Percentiles rank a stretch among this genome's conserved stretches.
phyloP scores from a whole-genome alignment of 2,329 filamentous ascomycete species.

The Colletotrichum cordylinicola region DNA sequence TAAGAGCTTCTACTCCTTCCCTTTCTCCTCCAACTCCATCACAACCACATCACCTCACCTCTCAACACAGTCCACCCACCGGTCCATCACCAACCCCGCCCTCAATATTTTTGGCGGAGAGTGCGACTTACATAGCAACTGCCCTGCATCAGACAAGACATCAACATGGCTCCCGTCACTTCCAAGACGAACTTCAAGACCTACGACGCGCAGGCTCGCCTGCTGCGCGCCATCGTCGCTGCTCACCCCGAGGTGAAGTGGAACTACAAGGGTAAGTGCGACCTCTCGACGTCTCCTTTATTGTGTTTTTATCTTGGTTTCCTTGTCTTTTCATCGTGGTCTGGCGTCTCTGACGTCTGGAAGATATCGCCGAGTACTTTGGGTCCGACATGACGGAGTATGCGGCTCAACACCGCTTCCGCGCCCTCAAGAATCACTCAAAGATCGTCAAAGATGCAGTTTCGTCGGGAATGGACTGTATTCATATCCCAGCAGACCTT shows the following conservation, averaged over 20 bases:
- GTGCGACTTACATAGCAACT: background rate
- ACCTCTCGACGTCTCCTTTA: background rate
- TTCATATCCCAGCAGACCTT: conserved; percentile 41
- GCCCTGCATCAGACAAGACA: background rate
- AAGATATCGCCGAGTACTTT: conserved; percentile 54
- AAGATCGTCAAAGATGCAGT: conserved; percentile 42
- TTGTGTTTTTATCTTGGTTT: background rate
- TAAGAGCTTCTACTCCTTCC: background rate
- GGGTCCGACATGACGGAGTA: conserved; percentile 55
- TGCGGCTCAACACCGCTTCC: conserved; percentile 58
- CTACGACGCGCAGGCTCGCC: conserved; percentile 64
- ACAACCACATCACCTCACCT: background rate
- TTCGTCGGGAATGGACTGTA: conserved; percentile 44
- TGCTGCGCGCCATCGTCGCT: conserved; percentile 66
- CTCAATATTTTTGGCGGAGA: background rate
- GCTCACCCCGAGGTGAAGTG: conserved; percentile 59
- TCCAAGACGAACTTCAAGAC: conserved; percentile 61
- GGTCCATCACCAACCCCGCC: background rate
- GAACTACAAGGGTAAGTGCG: conserved; percentile 64
- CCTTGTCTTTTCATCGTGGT: background rate
- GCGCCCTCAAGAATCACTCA: conserved; percentile 49
- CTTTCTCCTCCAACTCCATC: background rate
- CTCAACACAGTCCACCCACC: background rate
- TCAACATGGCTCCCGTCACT: conserved; percentile 47
- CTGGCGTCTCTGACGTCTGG: conserved; percentile 15